Base-by-base conservation (phyloP, 352 stramenopile species). In the Phytophthora pini region DNA sequence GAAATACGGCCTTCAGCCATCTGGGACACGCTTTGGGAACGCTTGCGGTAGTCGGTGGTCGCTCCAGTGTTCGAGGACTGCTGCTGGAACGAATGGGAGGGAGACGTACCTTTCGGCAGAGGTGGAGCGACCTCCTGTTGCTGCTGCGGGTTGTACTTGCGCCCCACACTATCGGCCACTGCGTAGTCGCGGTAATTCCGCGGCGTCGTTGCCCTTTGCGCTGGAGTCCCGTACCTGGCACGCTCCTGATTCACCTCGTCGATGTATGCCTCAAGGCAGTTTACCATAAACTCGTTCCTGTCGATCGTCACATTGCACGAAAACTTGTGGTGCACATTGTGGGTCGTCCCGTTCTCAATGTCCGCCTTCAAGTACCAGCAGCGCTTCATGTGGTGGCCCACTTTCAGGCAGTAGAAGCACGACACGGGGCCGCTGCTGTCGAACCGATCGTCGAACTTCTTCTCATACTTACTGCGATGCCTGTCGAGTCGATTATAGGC, bases 321-420 rank as follows among this genome's bases (percentile, higher is more conserved):
- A 41, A 65, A 81, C 17, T 73, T 79, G 31, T 78, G 77, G 63
- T 64, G 58, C 32, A 29, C 0, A 3, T 73, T 58, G 50, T 84
- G 72, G 3, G 53, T 75, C 53, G 66, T 71, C 8, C 65, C 51
- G 32, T 75, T 79, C 27, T 79, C 61, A 44, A 84, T 81, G 29
- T 81, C 76, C 3, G 67, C 53, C 31, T 75, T 69, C 20, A 84
- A 44, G 41, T 72, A 84, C 76, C 76, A 81, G 53, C 72, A 84
- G 15, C 55, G 48, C 31, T 65, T 73, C 51, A 81, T 69, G 39
- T 70, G 53, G 39, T 84, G 76, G 2, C 72, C 76, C 36, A 74
- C 31, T 64, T 78, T 81, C 11, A 81, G 56, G 27, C 76, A 84
- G 27, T 81, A 84, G 45, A 78, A 84, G 49, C 76, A 84, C 24